Conservation (phyloP, 306 rosid species). For the Corylus avellana region DNA sequence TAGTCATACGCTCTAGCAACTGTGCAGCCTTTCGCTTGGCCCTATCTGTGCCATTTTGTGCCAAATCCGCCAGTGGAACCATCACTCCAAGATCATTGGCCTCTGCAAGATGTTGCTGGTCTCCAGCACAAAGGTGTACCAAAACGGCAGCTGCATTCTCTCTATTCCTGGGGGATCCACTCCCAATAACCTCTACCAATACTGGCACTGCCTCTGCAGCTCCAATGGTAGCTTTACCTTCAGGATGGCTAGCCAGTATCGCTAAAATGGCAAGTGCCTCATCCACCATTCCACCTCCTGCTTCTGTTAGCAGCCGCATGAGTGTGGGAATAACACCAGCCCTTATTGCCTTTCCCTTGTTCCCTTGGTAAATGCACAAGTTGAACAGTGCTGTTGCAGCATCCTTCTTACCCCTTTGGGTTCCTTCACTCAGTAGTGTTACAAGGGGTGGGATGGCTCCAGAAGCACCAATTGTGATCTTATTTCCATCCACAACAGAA, state of each 20-base stretch:
- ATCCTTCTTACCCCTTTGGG: slow-evolving; percentile 96
- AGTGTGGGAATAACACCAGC: slow-evolving; percentile 92
- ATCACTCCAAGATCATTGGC: slow-evolving; percentile 76
- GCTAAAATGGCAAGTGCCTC: slow-evolving; percentile 97
- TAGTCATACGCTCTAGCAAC: slow-evolving; percentile 74
- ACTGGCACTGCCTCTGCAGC: slow-evolving; percentile 81
- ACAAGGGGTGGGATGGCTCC: slow-evolving; percentile 97
- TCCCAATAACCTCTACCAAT: slow-evolving; percentile 79
- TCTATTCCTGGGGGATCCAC: slow-evolving; percentile 90
- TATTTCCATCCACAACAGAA: slow-evolving; percentile 90
- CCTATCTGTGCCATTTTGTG: slow-evolving; percentile 87
- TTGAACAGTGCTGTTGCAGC: slow-evolving; percentile 99
- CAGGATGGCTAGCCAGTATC: slow-evolving; percentile 85
- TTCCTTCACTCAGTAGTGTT: slow-evolving; percentile 82
- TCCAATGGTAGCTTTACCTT: slow-evolving; percentile 84
- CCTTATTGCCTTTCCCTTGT: slow-evolving; percentile 94
- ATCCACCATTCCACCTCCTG: slow-evolving; percentile 90
- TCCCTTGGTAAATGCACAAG: slow-evolving; percentile 92
- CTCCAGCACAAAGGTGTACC: slow-evolving; percentile 86
- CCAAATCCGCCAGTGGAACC: slow-evolving; percentile 66
- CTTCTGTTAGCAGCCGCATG: slow-evolving; percentile 83
- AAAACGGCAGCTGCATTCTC: slow-evolving; percentile 96
- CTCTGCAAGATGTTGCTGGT: slow-evolving; percentile 65
- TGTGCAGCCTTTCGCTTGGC: slow-evolving; percentile 95
- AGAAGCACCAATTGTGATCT: slow-evolving; percentile 75